Base-by-base conservation (phyloP, 1,284 basidiomycete genomes). In the Rhodotorula glutinis region DNA sequence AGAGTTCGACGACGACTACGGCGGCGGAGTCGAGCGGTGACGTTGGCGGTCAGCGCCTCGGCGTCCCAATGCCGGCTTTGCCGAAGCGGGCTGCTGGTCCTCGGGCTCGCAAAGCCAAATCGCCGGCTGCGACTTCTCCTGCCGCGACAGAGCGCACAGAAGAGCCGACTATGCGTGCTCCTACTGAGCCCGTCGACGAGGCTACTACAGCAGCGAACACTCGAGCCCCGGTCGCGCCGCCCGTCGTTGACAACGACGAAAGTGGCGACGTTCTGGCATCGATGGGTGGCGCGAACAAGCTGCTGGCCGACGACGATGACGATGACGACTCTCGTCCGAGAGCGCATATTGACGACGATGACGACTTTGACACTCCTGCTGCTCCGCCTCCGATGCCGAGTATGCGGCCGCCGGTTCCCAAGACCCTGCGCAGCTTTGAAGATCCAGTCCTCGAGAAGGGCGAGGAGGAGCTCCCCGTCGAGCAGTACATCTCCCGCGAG, bases 21-120 rank as follows among this genome's bases (percentile, higher is more conserved):
- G 11, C 33, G 7, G 33, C 33, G n/a, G n/a, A n/a, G 7, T 38
- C 33, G 11, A 11, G 11, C 33, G 11, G 7, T 7, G 33, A 38
- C 33, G 11, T 38, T 11, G 33, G 90, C 38, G 92, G 90, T 52
- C 86, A 91, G 52, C 85, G 89, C 70, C 83, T 94, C 47, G 91
- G 92, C 5, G 88, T 91, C 85, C 58, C 69, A 23, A 72, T 72
- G 41, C 61, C 71, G 10, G 67, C 71, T 33, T 49, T 72, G n/a
- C 70, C 70, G 38, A 67, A 62, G 57, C 61, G 61, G 8, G 61
- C 70, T n/a, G 67, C 62, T 0, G 61, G 62, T 2, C 70, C 70
- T 14, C n/a, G 57, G 2, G 57, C 58, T 38, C 25, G 58, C 8
- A 59, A 59, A 30, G 49, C 21, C 17, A 59, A 52, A 27, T 41